phyloP scores from a whole-genome alignment of 345 rosid genomes.

The Lenwebbia sp. region DNA sequence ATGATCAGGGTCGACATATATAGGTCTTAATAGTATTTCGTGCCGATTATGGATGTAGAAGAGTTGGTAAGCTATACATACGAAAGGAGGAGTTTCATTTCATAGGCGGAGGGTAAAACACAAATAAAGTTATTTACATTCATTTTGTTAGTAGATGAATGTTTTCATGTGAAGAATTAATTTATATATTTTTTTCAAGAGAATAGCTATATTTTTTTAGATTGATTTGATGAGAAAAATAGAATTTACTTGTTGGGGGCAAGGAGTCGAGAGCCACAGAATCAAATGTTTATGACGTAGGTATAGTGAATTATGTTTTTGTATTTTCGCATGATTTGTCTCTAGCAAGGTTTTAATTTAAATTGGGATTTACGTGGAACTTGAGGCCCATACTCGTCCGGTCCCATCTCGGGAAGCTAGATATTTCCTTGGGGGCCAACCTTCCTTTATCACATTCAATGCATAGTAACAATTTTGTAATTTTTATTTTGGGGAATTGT shows the following conservation, averaged over 20 bases:
- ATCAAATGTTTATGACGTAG: neutral
- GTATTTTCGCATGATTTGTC: neutral
- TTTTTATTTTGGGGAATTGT: neutral
- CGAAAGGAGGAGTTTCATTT: neutral
- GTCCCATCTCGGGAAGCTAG: slow-evolving; percentile 4
- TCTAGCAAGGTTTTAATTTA: neutral
- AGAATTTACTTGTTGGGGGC: neutral
- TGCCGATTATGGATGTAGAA: neutral
- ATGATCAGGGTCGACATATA: neutral
- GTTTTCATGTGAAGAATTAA: neutral
- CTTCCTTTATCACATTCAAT: neutral
- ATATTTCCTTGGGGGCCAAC: slow-evolving; percentile 3
- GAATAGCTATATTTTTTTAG: neutral
- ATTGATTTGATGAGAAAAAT: neutral
- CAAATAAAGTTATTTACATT: neutral
- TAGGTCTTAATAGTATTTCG: neutral
- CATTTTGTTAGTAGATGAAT: neutral
- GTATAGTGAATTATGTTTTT: neutral
- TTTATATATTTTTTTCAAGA: neutral
- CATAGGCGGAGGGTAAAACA: neutral
- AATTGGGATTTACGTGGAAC: neutral
- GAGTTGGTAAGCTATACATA: neutral
- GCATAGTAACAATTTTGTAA: neutral
- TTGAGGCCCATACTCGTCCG: slow-evolving; percentile 3
- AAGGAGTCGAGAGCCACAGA: neutral